Percentiles rank a stretch among this genome's conserved stretches.
Conservation (phyloP, 345 rosid genomes). For the Toxicodendron radicans region DNA sequence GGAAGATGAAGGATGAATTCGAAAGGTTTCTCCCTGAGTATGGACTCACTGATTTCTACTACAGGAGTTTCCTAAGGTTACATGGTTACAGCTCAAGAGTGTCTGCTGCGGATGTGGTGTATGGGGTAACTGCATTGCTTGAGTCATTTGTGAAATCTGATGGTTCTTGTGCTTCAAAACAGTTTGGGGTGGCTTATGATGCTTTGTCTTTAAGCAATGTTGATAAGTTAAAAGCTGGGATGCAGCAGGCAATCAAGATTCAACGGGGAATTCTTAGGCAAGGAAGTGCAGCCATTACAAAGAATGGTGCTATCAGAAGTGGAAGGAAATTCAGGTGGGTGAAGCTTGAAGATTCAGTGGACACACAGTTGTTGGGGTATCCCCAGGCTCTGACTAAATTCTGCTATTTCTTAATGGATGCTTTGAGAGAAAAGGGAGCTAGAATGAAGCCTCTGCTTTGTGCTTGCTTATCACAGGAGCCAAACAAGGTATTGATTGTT, state of each 20-base stretch:
- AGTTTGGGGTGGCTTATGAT: slow-evolving; percentile 91
- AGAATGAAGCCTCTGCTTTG: slow-evolving; percentile 88
- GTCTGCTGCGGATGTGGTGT: slow-evolving; percentile 95
- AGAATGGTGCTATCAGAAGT: slow-evolving; percentile 78
- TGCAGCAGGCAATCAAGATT: slow-evolving; percentile 92
- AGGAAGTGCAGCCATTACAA: slow-evolving; percentile 90
- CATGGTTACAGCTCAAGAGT: slow-evolving; percentile 95
- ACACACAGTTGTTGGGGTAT: slow-evolving; percentile 75
- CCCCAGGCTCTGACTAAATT: slow-evolving; percentile 95
- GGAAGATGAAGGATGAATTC: slow-evolving; percentile 88
- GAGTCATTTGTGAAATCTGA: slow-evolving; percentile 79
- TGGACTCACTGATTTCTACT: slow-evolving; percentile 84
- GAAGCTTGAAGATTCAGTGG: slow-evolving; percentile 78
- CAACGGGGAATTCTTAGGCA: slow-evolving; percentile 90
- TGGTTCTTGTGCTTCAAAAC: slow-evolving; percentile 86
- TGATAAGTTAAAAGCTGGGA: slow-evolving; percentile 74
- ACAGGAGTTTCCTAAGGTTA: slow-evolving; percentile 72
- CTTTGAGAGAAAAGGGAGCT: slow-evolving; percentile 92
- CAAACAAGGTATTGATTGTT: slow-evolving; percentile 72
- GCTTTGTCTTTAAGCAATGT: slow-evolving; percentile 76
- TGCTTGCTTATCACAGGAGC: slow-evolving; percentile 72
- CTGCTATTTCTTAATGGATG: slow-evolving; percentile 97
- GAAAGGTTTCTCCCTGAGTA: slow-evolving; percentile 85
- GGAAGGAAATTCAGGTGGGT: slow-evolving; percentile 98
- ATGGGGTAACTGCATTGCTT: slow-evolving; percentile 94